A percentile compares a stretch with the other conserved stretches of the same genome.
Conservation (phyloP, 2,329 filamentous ascomycete genomes). For the Epichloe gansuensis region DNA sequence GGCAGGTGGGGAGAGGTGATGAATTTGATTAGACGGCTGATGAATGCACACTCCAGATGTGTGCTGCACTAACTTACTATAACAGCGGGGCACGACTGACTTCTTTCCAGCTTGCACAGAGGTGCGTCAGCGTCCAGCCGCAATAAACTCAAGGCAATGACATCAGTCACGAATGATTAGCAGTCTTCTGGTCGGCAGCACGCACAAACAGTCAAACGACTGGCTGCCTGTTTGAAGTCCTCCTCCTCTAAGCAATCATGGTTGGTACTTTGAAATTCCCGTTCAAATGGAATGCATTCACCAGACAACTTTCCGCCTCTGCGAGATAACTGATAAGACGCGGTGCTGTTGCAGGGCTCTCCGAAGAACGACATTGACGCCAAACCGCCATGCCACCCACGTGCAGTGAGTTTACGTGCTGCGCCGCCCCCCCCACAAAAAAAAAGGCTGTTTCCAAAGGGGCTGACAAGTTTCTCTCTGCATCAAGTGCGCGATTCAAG, state of each 20-base stretch:
- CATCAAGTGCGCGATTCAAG: slow-evolving; percentile 73
- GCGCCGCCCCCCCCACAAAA: too few relatives aligned
- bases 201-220: too few relatives aligned
- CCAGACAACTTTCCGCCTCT: background rate
- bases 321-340: background rate
- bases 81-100: background rate
- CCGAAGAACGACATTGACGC: slow-evolving; percentile 58
- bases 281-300: background rate
- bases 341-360: slow-evolving; percentile 5
- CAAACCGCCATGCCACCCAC: slow-evolving; percentile 72
- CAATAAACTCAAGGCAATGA: too few relatives aligned
- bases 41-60: background rate
- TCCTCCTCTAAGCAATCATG: background rate
- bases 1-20: slow-evolving; percentile 12
- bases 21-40: slow-evolving; percentile 12
- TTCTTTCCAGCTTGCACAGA: too few relatives aligned
- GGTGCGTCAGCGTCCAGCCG: too few relatives aligned
- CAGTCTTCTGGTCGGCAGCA: too few relatives aligned
- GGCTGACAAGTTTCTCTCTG: slow-evolving; percentile 2
- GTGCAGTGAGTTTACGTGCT: slow-evolving; percentile 48
- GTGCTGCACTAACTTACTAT: background rate
- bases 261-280: background rate
- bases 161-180: too few relatives aligned
- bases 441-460: too few relatives aligned
- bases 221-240: too few relatives aligned